Evolutionary conservation across 805 yeast species (phyloP).

Genomic region (Cyberlindnera saturnus): DNA sequence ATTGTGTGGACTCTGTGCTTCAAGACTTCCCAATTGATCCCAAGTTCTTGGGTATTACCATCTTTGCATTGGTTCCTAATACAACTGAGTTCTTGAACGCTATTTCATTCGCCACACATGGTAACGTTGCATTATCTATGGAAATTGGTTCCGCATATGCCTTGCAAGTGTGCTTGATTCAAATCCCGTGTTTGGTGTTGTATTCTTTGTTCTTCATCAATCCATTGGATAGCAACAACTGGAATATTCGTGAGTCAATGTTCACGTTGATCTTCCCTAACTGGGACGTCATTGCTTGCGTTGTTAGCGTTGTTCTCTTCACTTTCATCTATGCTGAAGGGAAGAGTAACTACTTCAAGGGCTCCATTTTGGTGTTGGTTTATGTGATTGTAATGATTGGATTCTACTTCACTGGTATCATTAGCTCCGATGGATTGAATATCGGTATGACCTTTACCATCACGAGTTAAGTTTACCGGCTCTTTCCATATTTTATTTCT

Average conservation of each 20-base stretch:
- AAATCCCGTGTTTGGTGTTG: conserved; percentile 84
- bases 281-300: conserved; percentile 88
- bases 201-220: conserved; percentile 53
- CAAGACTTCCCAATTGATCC: conserved; percentile 77
- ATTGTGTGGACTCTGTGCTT: conserved; percentile 85
- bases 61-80: conserved; percentile 93
- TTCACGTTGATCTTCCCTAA: conserved; percentile 87
- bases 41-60: conserved; percentile 86
- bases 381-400: conserved; percentile 75
- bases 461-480: background rate
- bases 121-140: conserved; percentile 94
- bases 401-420: conserved; percentile 52
- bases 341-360: conserved; percentile 92
- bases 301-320: conserved; percentile 81
- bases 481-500: background rate
- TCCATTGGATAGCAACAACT: conserved; percentile 24
- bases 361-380: conserved; percentile 75
- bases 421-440: conserved; percentile 2
- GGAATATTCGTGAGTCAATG: conserved; percentile 36
- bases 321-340: conserved; percentile 96
- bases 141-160: conserved; percentile 98
- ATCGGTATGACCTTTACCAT: conserved; percentile 4
- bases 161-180: conserved; percentile 87
- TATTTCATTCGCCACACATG: conserved; percentile 91
- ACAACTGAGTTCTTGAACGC: conserved; percentile 97